Evolutionary conservation across 1,284 basidiomycete species (phyloP).

Genomic region (Rhodotorula sp.): DNA sequence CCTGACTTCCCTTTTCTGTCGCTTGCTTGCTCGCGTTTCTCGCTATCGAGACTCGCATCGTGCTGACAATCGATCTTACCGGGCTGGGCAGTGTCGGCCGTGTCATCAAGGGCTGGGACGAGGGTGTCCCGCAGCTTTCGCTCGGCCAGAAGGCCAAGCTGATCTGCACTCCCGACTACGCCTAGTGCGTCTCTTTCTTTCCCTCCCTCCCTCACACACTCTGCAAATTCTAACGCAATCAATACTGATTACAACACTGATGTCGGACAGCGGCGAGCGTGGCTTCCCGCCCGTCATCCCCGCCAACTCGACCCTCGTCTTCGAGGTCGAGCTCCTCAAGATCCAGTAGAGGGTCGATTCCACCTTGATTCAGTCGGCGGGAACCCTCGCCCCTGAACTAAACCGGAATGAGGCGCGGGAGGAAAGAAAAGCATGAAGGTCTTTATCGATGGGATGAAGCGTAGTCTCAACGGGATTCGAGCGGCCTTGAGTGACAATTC

Average conservation of each 20-base stretch:
- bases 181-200: not conserved
- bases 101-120: constrained; percentile 50
- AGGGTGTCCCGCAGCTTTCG: constrained; percentile 51
- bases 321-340: constrained; percentile 50
- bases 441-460: too few species aligned
- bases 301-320: constrained; percentile 41
- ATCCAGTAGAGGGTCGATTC: constrained; percentile 46
- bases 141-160: constrained; percentile 48
- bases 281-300: constrained; percentile 49
- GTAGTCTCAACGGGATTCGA: too few species aligned
- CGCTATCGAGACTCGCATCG: too few species aligned
- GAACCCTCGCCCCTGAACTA: too few species aligned
- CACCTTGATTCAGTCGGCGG: too few species aligned
- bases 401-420: too few species aligned
- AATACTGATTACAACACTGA: not conserved
- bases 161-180: constrained; percentile 49
- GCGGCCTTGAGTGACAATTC: too few species aligned
- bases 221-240: too few species aligned
- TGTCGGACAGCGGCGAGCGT: constrained; percentile 32
- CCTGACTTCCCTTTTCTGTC: not conserved
- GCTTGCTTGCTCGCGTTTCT: not conserved
- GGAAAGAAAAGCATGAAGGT: too few species aligned
- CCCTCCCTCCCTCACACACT: too few species aligned
- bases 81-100: constrained; percentile 42
- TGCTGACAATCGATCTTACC: not conserved